Conservation (phyloP, 2,329 filamentous ascomycete genomes). For the Fusarium tuaranense region DNA sequence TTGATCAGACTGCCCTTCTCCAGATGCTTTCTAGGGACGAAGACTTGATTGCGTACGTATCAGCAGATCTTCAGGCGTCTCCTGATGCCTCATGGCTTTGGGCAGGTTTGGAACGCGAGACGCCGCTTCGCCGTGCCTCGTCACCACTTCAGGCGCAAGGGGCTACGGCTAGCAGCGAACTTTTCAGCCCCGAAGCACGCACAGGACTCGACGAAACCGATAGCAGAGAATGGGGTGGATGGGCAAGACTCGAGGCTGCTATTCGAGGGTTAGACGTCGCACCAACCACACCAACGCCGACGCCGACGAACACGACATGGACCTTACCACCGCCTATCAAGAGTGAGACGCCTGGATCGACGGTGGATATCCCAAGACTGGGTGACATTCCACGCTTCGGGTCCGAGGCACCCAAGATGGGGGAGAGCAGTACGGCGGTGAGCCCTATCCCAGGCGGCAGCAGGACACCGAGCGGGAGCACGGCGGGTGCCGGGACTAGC, state of each 20-base stretch:
- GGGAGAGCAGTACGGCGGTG: conserved; percentile 42
- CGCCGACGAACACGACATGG: conserved; percentile 51
- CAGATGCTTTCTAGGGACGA: conserved; percentile 72
- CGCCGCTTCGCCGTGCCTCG: conserved; percentile 44
- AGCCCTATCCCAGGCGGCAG: conserved; percentile 45
- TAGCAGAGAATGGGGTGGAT: conserved; percentile 80
- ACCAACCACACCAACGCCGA: conserved; percentile 45
- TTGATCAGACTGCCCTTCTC: conserved; percentile 49
- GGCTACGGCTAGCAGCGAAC: conserved; percentile 49
- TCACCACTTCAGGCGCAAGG: conserved; percentile 25
- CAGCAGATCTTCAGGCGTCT: conserved; percentile 86
- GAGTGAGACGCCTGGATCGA: conserved; percentile 46
- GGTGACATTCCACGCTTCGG: conserved; percentile 48
- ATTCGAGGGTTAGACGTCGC: conserved; percentile 47
- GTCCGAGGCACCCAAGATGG: conserved; percentile 40
- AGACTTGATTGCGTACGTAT: conserved; percentile 88
- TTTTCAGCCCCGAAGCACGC: conserved; percentile 60
- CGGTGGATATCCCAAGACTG: conserved; percentile 45
- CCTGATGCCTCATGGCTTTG: conserved; percentile 86
- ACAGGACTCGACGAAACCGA: conserved; percentile 68
- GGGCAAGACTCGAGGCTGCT: conserved; percentile 76
- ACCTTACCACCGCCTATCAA: conserved; percentile 51
- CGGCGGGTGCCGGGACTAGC: conserved; percentile 26
- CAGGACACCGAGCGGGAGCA: conserved; percentile 35
- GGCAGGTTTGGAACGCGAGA: conserved; percentile 69